Percentiles rank a stretch among this genome's conserved stretches.
phyloP scores from a whole-genome alignment of 306 rosid species.

The Citrullus mucosospermus region DNA sequence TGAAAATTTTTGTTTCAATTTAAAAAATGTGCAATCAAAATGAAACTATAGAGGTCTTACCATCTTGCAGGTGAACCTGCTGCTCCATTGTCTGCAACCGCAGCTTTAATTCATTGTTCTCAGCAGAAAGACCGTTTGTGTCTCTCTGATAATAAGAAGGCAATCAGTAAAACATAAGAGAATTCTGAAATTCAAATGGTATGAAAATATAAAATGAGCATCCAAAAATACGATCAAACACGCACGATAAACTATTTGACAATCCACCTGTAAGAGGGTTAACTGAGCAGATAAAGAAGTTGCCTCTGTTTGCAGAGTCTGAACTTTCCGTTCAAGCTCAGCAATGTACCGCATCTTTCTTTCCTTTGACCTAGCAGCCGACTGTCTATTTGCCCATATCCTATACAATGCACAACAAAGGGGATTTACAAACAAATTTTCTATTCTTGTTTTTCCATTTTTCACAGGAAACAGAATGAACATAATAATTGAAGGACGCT shows the following conservation, averaged over 20 bases:
- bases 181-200: not conserved
- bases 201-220: not conserved
- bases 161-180: not conserved
- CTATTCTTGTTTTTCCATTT: too few relatives aligned
- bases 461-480: too few relatives aligned
- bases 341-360: slow-evolving; percentile 95
- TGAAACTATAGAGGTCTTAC: slow-evolving; percentile 20
- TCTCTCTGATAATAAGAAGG: slow-evolving; percentile 51
- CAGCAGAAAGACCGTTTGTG: slow-evolving; percentile 70
- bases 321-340: slow-evolving; percentile 94
- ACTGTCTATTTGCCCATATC: slow-evolving; percentile 98
- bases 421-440: not conserved
- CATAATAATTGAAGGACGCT: not conserved
- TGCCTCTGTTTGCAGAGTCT: slow-evolving; percentile 93
- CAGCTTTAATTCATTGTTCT: slow-evolving; percentile 83
- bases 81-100: slow-evolving; percentile 97
- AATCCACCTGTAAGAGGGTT: slow-evolving; percentile 74
- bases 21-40: not conserved
- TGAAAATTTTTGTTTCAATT: too few relatives aligned
- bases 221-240: not conserved
- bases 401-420: slow-evolving; percentile 25
- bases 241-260: not conserved
- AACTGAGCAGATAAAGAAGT: slow-evolving; percentile 88
- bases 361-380: slow-evolving; percentile 97
- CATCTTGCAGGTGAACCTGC: slow-evolving; percentile 95